Conservation (phyloP, 495 filamentous ascomycete genomes). For the Penicillium antarcticum region DNA sequence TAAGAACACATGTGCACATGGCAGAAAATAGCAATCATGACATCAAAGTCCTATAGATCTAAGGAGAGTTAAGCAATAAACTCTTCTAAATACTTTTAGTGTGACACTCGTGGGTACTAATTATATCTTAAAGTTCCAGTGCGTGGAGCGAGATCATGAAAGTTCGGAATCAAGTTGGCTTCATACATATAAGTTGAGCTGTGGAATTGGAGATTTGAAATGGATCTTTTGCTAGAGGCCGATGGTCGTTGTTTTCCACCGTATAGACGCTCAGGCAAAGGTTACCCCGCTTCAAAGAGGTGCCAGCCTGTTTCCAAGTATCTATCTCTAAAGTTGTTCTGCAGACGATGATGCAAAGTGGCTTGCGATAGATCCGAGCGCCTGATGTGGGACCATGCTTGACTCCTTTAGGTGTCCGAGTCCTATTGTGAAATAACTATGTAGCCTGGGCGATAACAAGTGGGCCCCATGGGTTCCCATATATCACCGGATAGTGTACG, state of each 20-base stretch:
- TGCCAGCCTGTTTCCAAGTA: background rate
- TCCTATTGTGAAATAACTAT: background rate
- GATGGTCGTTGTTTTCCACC: too few relatives aligned
- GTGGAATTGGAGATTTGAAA: too few relatives aligned
- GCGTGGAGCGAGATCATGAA: too few relatives aligned
- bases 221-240: too few relatives aligned
- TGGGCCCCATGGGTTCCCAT: background rate
- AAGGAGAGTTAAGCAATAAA: too few relatives aligned
- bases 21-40: too few relatives aligned
- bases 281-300: background rate
- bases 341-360: conserved; percentile 7
- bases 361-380: conserved; percentile 9
- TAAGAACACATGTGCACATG: background rate
- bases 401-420: background rate
- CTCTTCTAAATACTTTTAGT: too few relatives aligned
- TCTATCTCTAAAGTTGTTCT: background rate
- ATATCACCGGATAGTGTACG: background rate
- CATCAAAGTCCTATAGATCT: too few relatives aligned
- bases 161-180: too few relatives aligned
- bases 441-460: background rate
- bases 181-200: too few relatives aligned
- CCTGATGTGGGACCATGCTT: background rate
- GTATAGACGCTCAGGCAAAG: background rate
- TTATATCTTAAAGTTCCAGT: too few relatives aligned
- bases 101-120: too few relatives aligned